Base-by-base conservation (phyloP, 1,139 yeast species). In the Pneumocystis wakefieldiae region DNA sequence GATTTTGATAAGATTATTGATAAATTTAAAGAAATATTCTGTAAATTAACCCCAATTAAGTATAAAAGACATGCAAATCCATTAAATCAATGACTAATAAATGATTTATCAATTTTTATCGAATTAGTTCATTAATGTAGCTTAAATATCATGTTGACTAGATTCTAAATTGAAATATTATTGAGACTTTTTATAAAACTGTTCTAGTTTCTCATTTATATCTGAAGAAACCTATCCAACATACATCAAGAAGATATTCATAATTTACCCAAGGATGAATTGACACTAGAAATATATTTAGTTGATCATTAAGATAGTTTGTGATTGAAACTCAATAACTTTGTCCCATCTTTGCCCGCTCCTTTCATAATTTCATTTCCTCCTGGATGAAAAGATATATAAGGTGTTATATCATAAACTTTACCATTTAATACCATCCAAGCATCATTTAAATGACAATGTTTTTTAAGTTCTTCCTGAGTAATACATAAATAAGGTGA, bases 311-410 rank as follows among this genome's bases (percentile, higher is more conserved):
- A 32, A n/a, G 28, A 29, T 39, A 48, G 12, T 7, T 32, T 7
- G 19, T n/a, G 4, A 12, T 28, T 39, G 2, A 37, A 0, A 86
- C 42, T 83, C 70, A 92, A 92, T 67, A 88, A 70, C n/a, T 75
- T 69, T 0, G 96, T 89, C 1, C 94, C 95, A 71, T 91, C 97
- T 66, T 78, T 78, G 0, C 97, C 97, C 0, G 95, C 95, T 70
- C 87, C 82, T 64, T 83, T 81, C 82, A 87, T 77, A 59, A 92
- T 76, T 70, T 90, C 90, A 6, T 81, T 83, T 1, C 98, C 98
- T 32, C 98, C 98, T 0, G 98, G 98, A 70, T 92, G 98, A 73
- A 85, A 92, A 64, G 82, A 78, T 41, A 92, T 73, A 73, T 92
- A 92, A 10, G 87, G 84, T 0, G 96, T 84, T 38, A 92, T 78